Percentiles rank a stretch among this genome's conserved stretches.
These are phyloP conservation scores for Lichtheimia ornata DNA, from an alignment of 371 early-diverging fungal species.

Conservation along the genomic window DNA sequence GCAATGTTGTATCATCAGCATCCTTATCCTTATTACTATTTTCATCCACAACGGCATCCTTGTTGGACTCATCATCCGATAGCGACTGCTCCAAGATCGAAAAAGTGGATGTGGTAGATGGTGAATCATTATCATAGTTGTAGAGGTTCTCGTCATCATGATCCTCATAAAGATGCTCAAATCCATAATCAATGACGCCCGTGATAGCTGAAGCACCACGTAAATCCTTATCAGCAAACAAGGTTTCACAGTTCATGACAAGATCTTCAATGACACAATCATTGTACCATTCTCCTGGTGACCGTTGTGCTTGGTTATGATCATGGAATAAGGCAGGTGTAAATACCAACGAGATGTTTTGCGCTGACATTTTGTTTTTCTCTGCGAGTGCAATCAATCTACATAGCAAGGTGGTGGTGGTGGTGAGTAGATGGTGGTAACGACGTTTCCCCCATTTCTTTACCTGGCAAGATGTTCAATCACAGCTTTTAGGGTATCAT, in stretches of 20 bases:
- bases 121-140: slow-evolving; percentile 14
- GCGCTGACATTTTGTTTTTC: slow-evolving; percentile 61
- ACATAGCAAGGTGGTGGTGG: too few relatives aligned
- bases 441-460: neutral
- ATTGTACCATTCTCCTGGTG: slow-evolving; percentile 44
- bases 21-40: neutral
- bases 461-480: slow-evolving; percentile 59
- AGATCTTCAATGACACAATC: slow-evolving; percentile 55
- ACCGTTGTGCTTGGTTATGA: slow-evolving; percentile 44
- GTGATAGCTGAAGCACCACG: slow-evolving; percentile 49
- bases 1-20: neutral
- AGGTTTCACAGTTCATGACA: slow-evolving; percentile 32
- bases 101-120: slow-evolving; percentile 10
- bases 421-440: neutral
- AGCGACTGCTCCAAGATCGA: neutral
- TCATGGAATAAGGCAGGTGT: slow-evolving; percentile 68
- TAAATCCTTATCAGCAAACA: slow-evolving; percentile 50
- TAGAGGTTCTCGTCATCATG: slow-evolving; percentile 22
- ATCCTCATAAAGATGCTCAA: slow-evolving; percentile 15
- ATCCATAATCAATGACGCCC: slow-evolving; percentile 48
- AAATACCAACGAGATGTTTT: slow-evolving; percentile 56
- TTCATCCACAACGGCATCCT: neutral
- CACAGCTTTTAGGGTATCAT: slow-evolving; percentile 56
- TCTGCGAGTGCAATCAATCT: slow-evolving; percentile 46
- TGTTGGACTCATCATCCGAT: neutral